Evolutionary conservation across 441 rosid species (phyloP), one percentile per base, ranked within the genome.

Genomic region (Pelargonium cotyledonis): DNA sequence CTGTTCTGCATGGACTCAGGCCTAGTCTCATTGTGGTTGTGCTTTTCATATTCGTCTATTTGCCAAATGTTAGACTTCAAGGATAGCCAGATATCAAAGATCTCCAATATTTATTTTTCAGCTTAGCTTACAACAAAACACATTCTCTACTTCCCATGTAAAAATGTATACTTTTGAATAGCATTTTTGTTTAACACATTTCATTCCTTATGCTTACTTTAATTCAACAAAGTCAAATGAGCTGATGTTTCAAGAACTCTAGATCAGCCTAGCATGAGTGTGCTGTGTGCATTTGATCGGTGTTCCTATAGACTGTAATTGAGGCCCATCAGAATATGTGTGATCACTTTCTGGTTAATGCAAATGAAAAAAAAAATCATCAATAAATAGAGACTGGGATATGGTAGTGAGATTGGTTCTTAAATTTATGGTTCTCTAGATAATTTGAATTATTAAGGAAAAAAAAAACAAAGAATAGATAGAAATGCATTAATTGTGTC

Each of bases 331-430:
- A 40, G 41, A 66, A 57, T 43, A 16, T 64, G 38, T 40, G 53
- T 38, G 63, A 64, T 68, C 75, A 62, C 65, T 43, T 15, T 68
- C 70, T 43, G 65, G 70, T 67, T 49, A 49, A 49, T 4, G 57
- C 18, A 49, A 49, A 49, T 14, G 35, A 40, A 40, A 40, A 40
- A 40, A 57, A 68, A 19, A 4, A 58, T 21, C 31, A 68, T 67
- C 61, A 55, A 55, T 73, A 64, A 67, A 68, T 21, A 15, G 29
- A 68, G 53, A 53, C 58, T 72, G 62, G 72, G 68, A 78, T 78
- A 76, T 76, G 63, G 75, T 47, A 44, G 47, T 67, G 29, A 74
- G 72, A 38, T 68, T 71, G 69, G 60, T 69, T 15, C 57, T 67
- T 57, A 51, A 23, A 51, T 63, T 66, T 68, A 35, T 58, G 12